Evolutionary conservation across 371 early-diverging fungal genomes (phyloP), one percentile per base, ranked within the genome.

Genomic region (Mucor lusitanicus): DNA sequence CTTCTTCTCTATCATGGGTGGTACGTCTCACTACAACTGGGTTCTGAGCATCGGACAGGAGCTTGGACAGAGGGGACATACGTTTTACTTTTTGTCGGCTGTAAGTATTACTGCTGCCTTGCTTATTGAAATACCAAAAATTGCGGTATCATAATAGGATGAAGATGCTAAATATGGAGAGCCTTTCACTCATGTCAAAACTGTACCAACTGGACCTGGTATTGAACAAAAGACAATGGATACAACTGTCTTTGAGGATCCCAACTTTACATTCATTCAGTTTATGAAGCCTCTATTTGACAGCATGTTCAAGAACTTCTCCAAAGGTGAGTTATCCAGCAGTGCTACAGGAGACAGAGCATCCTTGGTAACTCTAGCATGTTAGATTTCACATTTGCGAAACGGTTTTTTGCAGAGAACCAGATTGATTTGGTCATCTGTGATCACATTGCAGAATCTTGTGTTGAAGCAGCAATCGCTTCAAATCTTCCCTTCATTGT

Each of bases 401-500:
- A 58, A n/a, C 19, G 30, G 13, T 54, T 28, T 6, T 54, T 54
- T 54, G 37, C 21, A 15, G 17, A 40, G n/a, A 61, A 70, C 5
- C 21, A 70, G 8, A 46, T 62, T 3, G 57, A 62, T 61, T 4
- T 61, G n/a, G 57, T 25, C 28, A 12, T 68, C 12, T 62, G 68
- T 28, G 58, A 56, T 44, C 56, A 55, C 44, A 35, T 30, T 15
- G 40, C 57, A 35, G 28, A 56, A 17, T 17, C 63, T 19, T 62
- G 63, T 46, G 55, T 46, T 7, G 63, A 62, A 35, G 63, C 68
- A 27, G 61, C 67, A 19, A 67, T 35, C 11, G 55, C 61, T 4
- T 37, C 61, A 13, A 67, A 67, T n/a, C 42, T 55, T 11, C 67
- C 67, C 7, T 59, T 61, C 32, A 67, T 67, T 40, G 25, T 61